Base-by-base conservation (phyloP, 2,329 filamentous ascomycete genomes). In the Metarhizium sp. region DNA sequence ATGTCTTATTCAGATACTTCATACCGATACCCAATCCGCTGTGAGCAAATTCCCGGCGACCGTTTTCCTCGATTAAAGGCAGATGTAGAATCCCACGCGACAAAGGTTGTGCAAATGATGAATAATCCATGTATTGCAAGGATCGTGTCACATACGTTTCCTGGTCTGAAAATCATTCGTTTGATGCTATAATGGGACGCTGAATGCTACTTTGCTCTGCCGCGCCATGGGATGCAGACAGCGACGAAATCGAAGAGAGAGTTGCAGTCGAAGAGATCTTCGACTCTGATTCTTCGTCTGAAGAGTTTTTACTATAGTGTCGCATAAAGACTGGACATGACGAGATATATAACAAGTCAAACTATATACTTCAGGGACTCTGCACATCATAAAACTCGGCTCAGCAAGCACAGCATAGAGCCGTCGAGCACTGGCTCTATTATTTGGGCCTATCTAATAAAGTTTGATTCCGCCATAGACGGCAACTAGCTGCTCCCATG, bases 101-200 rank as follows among this genome's bases (percentile, higher is more conserved):
- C 42, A 54, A 38, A 53, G 53, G 18, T 58, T 20, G 56, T 53
- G 18, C 30, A 2, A 13, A 7, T 29, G 13, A 56, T 56, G 57
- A 52, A 52, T 4, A 56, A 50, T 42, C 54, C 54, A 46, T 48
- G 54, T 30, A 58, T 56, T 25, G 54, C 54, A 34, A 58, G 54
- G 49, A 52, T 58, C 34, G 2, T 58, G n/a, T 53, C 53, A 16
- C 54, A 58, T 56, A 58, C 56, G 20, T 56, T 56, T 52, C 57
- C 57, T 29, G 47, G 32, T 2, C 25, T 56, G 40, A n/a, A 53
- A 2, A 38, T 56, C 52, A 20, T 40, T 56, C 54, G 10, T 58
- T 56, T 51, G 54, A 58, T 54, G 54, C 36, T 36, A 13, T 58
- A 34, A 46, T 52, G 32, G 57, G 43, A 49, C 57, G 54, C 10